Conservation (phyloP, 1,139 yeast species). For the Wickerhamiella pararugosa region DNA sequence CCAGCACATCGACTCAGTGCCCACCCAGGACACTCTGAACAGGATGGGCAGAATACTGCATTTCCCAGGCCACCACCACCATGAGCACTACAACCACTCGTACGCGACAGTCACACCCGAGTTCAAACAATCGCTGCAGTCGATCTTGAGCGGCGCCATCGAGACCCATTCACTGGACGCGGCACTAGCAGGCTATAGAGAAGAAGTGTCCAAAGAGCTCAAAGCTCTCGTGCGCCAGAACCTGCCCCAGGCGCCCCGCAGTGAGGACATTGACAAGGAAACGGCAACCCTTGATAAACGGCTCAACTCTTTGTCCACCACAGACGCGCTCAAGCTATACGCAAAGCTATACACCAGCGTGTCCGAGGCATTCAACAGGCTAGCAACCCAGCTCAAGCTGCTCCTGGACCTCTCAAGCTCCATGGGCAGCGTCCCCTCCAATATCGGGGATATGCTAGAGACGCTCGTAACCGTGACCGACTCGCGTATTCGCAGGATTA, state of each 20-base stretch:
- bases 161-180: slow-evolving; percentile 27
- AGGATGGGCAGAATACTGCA: slow-evolving; percentile 29
- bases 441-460: slow-evolving; percentile 33
- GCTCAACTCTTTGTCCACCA: slow-evolving; percentile 50
- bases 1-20: slow-evolving; percentile 36
- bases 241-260: slow-evolving; percentile 27
- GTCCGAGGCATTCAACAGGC: slow-evolving; percentile 57
- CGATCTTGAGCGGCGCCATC: slow-evolving; percentile 25
- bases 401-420: slow-evolving; percentile 60
- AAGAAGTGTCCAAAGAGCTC: slow-evolving; percentile 48
- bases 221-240: slow-evolving; percentile 54
- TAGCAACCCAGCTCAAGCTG: slow-evolving; percentile 65
- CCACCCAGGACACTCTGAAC: slow-evolving; percentile 36
- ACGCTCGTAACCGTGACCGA: slow-evolving; percentile 63
- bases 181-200: slow-evolving; percentile 57
- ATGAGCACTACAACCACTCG: slow-evolving; percentile 14
- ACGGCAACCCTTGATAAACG: slow-evolving; percentile 32
- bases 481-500: slow-evolving; percentile 58
- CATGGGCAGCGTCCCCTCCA: slow-evolving; percentile 17
- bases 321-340: slow-evolving; percentile 63
- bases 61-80: slow-evolving; percentile 11
- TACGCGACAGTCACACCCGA: slow-evolving; percentile 28
- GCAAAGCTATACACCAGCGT: slow-evolving; percentile 45
- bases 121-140: slow-evolving; percentile 30
- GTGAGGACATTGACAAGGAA: slow-evolving; percentile 5